Conservation (phyloP, 345 rosid species). For the Leavenworthia alabamica region DNA sequence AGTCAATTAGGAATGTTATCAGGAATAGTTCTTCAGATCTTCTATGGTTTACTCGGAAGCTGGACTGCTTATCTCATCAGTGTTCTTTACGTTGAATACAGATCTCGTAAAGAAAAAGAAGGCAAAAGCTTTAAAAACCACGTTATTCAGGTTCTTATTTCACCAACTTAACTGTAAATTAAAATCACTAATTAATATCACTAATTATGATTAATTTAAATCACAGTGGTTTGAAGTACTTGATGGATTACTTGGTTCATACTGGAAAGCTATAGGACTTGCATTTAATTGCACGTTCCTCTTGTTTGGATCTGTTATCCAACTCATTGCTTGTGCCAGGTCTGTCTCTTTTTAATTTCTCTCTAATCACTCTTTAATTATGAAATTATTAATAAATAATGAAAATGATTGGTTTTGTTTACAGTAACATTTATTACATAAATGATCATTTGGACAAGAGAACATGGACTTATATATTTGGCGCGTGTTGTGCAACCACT, state of each 20-base stretch:
- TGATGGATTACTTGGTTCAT: slow-evolving; percentile 86
- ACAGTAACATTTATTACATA: slow-evolving; percentile 95
- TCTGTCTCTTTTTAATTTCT: slow-evolving; percentile 1
- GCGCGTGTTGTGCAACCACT: slow-evolving; percentile 99
- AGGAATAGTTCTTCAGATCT: slow-evolving; percentile 77
- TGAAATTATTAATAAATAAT: neutral
- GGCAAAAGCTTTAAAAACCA: slow-evolving; percentile 92
- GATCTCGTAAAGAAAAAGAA: slow-evolving; percentile 91
- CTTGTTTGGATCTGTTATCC: slow-evolving; percentile 94
- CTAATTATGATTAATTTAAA: neutral
- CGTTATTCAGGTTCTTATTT: slow-evolving; percentile 61
- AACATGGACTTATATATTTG: slow-evolving; percentile 98
- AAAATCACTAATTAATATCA: neutral
- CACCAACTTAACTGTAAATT: neutral
- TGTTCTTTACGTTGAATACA: slow-evolving; percentile 85
- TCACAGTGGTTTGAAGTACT: slow-evolving; percentile 97
- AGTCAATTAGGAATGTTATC: slow-evolving; percentile 93
- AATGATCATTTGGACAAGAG: slow-evolving; percentile 94
- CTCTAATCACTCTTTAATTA: neutral
- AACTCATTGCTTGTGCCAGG: slow-evolving; percentile 99
- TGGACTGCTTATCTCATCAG: slow-evolving; percentile 99
- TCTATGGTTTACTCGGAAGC: slow-evolving; percentile 87
- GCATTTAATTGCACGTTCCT: slow-evolving; percentile 98
- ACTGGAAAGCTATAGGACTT: slow-evolving; percentile 92
- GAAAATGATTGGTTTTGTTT: neutral